phyloP scores from a whole-genome alignment of 441 rosid genomes.

The Pelargonium fulgidum region DNA sequence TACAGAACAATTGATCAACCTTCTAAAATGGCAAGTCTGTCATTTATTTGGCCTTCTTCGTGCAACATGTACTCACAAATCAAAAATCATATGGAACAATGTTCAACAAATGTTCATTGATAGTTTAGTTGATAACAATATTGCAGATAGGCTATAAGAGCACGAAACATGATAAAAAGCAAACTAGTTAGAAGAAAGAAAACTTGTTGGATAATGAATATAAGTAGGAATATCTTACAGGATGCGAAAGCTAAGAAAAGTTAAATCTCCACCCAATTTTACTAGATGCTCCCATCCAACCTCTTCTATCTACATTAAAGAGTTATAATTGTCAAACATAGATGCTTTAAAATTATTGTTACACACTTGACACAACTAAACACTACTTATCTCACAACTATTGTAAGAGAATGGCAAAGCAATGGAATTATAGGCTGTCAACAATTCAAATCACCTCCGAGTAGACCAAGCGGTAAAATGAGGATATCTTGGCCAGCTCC shows the following conservation, averaged over 20 bases:
- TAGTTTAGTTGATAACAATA: too few species aligned
- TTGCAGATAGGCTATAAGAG: too few species aligned
- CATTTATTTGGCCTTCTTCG: too few species aligned
- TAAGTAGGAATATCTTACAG: conserved; percentile 32
- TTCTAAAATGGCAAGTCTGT: too few species aligned
- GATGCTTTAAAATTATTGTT: background rate
- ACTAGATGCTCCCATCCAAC: conserved; percentile 64
- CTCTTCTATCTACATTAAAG: conserved; percentile 50
- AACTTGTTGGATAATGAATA: background rate
- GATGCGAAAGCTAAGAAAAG: conserved; percentile 47
- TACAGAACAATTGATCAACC: too few species aligned
- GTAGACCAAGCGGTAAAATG: conserved; percentile 46
- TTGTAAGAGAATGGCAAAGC: background rate
- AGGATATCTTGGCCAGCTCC: conserved; percentile 42
- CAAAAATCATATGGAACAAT: too few species aligned
- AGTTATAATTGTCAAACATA: background rate
- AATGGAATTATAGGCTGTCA: background rate
- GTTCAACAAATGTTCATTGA: too few species aligned
- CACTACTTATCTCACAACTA: background rate
- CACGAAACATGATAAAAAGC: background rate
- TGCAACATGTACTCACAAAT: too few species aligned
- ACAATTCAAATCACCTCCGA: conserved; percentile 41
- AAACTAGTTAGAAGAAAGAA: background rate
- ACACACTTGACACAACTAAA: background rate
- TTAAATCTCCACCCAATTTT: conserved; percentile 43